These are phyloP conservation scores for Phytopythium oedochilum DNA, from an alignment of 352 stramenopile genomes.

Conservation along the genomic window DNA sequence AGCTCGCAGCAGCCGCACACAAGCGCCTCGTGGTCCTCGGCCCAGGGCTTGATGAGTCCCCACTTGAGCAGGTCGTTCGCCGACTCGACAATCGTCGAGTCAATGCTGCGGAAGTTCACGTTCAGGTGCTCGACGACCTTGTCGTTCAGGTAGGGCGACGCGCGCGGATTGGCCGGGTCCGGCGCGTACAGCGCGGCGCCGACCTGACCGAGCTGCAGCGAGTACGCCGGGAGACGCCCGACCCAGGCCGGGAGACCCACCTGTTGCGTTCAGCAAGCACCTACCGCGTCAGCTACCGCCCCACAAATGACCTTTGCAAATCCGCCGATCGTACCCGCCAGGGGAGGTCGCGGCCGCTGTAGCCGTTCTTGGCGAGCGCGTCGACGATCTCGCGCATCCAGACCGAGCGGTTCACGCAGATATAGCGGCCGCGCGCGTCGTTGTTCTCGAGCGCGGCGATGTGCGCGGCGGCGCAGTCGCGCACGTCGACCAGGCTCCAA, in stretches of 20 bases:
- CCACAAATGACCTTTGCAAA: neutral
- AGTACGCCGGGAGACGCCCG: conserved; percentile 78
- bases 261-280: conserved; percentile 3
- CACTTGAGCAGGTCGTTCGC: conserved; percentile 83
- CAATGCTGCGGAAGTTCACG: conserved; percentile 59
- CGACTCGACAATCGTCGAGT: conserved; percentile 69
- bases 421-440: conserved; percentile 79
- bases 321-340: conserved; percentile 37
- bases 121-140: conserved; percentile 80
- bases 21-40: conserved; percentile 78
- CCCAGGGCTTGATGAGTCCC: conserved; percentile 85
- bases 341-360: conserved; percentile 82
- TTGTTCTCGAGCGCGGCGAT: conserved; percentile 81
- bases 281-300: neutral
- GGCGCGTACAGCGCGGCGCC: conserved; percentile 65
- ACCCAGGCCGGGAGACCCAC: conserved; percentile 82
- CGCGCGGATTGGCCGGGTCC: conserved; percentile 43
- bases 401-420: conserved; percentile 79
- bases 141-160: conserved; percentile 78
- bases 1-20: conserved; percentile 69
- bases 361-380: conserved; percentile 77
- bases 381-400: conserved; percentile 90
- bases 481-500: conserved; percentile 85
- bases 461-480: conserved; percentile 77
- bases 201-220: conserved; percentile 82